Evolutionary conservation across 2,329 filamentous ascomycete species (phyloP).

Genomic region (Colletotrichum sublineola): DNA sequence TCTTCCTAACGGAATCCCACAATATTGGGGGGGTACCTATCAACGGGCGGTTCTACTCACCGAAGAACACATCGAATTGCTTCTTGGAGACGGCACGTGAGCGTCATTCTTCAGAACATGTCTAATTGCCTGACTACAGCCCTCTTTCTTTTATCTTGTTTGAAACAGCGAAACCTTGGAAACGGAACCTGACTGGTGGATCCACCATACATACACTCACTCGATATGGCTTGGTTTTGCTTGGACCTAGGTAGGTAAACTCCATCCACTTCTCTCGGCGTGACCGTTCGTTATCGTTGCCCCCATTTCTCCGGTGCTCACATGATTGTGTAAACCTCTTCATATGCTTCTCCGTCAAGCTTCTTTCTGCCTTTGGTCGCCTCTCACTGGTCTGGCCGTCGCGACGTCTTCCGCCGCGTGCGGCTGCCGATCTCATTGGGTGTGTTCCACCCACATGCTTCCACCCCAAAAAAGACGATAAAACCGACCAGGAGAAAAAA

Average conservation of each 20-base stretch:
- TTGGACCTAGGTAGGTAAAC: not conserved
- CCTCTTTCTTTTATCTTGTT: slow-evolving; percentile 1
- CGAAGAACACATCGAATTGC: slow-evolving; percentile 1
- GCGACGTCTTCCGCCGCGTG: not conserved
- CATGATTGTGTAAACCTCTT: slow-evolving; percentile 16
- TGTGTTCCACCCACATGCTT: not conserved
- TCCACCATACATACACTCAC: not conserved
- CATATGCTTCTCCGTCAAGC: slow-evolving; percentile 11
- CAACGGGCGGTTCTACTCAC: not conserved
- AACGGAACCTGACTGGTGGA: slow-evolving; percentile 3
- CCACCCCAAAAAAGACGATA: not conserved
- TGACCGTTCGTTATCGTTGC: slow-evolving; percentile 21
- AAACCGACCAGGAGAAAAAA: not conserved
- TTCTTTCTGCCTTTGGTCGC: not conserved
- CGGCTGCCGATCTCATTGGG: slow-evolving; percentile 7
- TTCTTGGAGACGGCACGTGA: slow-evolving; percentile 29
- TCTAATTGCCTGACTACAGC: not conserved
- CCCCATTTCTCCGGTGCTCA: slow-evolving; percentile 11
- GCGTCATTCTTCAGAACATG: not conserved
- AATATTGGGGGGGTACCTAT: not conserved
- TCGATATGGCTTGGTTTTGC: slow-evolving; percentile 6
- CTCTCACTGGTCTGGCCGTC: not conserved
- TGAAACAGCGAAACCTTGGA: slow-evolving; percentile 14
- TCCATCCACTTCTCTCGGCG: slow-evolving; percentile 21
- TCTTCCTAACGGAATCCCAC: not conserved